These are phyloP conservation scores for Pseudocercospora eumusae DNA, from an alignment of 2,329 filamentous ascomycete species.

Conservation along the genomic window DNA sequence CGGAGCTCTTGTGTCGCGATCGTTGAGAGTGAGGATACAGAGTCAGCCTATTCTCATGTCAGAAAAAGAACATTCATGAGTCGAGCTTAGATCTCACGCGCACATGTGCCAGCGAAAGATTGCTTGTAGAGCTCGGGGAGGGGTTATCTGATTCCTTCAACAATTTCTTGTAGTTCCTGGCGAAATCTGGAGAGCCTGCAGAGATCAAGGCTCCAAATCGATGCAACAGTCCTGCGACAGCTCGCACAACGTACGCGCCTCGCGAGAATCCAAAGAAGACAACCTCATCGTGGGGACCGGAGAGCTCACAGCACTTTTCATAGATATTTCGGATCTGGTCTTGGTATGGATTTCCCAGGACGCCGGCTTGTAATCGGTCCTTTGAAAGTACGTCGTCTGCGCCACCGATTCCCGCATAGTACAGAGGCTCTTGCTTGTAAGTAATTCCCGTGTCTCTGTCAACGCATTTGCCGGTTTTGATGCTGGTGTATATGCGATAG, in stretches of 20 bases:
- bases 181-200: slow-evolving; percentile 34
- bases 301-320: slow-evolving; percentile 29
- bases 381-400: slow-evolving; percentile 25
- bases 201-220: slow-evolving; percentile 36
- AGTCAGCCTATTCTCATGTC: neutral
- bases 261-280: slow-evolving; percentile 47
- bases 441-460: slow-evolving; percentile 10
- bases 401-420: slow-evolving; percentile 25
- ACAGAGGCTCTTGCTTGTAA: slow-evolving; percentile 23
- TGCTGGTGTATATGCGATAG: slow-evolving; percentile 25
- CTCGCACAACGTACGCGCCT: slow-evolving; percentile 46
- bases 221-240: slow-evolving; percentile 45
- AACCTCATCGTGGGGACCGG: slow-evolving; percentile 40
- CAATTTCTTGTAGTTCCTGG: slow-evolving; percentile 35
- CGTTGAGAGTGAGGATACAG: slow-evolving; percentile 23
- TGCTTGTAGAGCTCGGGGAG: slow-evolving; percentile 17
- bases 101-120: neutral
- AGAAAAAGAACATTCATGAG: neutral
- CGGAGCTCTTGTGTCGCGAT: slow-evolving; percentile 20
- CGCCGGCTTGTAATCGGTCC: slow-evolving; percentile 21
- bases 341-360: slow-evolving; percentile 27
- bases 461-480: slow-evolving; percentile 23
- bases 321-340: slow-evolving; percentile 33
- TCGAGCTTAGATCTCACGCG: neutral
- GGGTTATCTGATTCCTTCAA: slow-evolving; percentile 28